Evolutionary conservation across 139 green algal genomes (phyloP), one percentile per base, ranked within the genome.

Genomic region (Chlamydomonas sp.): DNA sequence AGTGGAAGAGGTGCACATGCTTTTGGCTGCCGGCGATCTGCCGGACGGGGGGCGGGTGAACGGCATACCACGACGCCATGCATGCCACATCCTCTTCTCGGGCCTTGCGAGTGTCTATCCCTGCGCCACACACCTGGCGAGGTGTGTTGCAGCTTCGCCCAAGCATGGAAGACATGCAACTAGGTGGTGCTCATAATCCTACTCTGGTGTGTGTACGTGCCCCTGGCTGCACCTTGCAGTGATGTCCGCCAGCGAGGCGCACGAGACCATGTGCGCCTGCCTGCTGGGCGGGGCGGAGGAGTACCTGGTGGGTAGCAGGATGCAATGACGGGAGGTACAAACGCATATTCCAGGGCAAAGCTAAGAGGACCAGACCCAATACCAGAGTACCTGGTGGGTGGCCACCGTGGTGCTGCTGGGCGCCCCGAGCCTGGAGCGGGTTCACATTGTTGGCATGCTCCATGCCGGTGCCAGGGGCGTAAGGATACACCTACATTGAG

Each of bases 211-310:
- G 66, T 49, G 31, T 49, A 49, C 31, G 31, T 49, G 31, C 9
- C 17, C 72, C 20, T 78, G n/a, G 10, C 10, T 3, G 4, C 16
- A 8, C 17, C 3, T 1, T 90, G 71, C 92, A 96, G 93, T 99
- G 96, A 99, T 99, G 97, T 97, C 93, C 14, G 93, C 95, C 18
- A 97, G 97, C 76, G 94, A 98, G 87, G 88, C 95, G 4, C 88
- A 94, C 63, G 94, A 96, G n/a, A 97, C 92, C 16, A 95, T 99
- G 81, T 95, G 95, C 71, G 88, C 97, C 80, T 97, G 95, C 83
- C 96, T 99, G 69, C 90, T 87, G 10, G 82, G 85, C 5, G 97
- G 97, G 2, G 97, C 97, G 7, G 97, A 98, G 85, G 97, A 99
- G 83, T 99, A 98, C 78, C 90, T 99, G 31, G 31, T 49, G 31